Conservation (phyloP, 768 basidiomycete genomes). For the Russula lepida region DNA sequence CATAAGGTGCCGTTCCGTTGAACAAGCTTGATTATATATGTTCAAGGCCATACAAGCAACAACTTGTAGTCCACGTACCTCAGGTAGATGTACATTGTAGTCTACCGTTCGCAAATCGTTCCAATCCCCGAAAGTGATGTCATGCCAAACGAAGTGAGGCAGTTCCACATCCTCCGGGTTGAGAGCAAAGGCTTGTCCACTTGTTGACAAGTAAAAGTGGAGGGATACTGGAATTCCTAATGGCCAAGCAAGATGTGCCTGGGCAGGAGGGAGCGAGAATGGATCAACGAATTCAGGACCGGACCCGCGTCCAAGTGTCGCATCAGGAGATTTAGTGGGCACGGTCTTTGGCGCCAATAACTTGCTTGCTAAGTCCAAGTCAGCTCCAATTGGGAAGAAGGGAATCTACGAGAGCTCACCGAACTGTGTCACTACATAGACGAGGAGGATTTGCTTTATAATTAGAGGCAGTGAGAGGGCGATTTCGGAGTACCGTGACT, state of each 20-base stretch:
- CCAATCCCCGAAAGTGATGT: conserved; percentile 74
- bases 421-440: conserved; percentile 59
- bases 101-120: conserved; percentile 47
- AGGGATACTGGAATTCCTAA: conserved; percentile 55
- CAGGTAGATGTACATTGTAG: conserved; percentile 56
- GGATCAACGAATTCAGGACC: conserved; percentile 34
- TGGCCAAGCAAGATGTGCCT: conserved; percentile 50
- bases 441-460: conserved; percentile 56
- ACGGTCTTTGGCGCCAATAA: conserved; percentile 33
- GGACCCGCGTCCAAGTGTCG: conserved; percentile 22
- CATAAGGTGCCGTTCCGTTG: conserved; percentile 73
- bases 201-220: conserved; percentile 66
- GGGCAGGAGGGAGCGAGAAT: conserved; percentile 43
- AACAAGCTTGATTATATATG: conserved; percentile 45
- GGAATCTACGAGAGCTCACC: conserved; percentile 33
- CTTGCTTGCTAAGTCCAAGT: conserved; percentile 35
- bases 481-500: not conserved
- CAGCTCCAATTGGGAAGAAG: not conserved
- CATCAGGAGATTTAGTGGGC: conserved; percentile 24
- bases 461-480: not conserved
- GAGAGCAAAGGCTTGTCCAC: conserved; percentile 48
- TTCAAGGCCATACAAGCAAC: not conserved
- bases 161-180: conserved; percentile 43
- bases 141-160: conserved; percentile 67
- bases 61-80: conserved; percentile 35